Conservation (phyloP, 495 filamentous ascomycete species). For the Geoglossum glabrum region DNA sequence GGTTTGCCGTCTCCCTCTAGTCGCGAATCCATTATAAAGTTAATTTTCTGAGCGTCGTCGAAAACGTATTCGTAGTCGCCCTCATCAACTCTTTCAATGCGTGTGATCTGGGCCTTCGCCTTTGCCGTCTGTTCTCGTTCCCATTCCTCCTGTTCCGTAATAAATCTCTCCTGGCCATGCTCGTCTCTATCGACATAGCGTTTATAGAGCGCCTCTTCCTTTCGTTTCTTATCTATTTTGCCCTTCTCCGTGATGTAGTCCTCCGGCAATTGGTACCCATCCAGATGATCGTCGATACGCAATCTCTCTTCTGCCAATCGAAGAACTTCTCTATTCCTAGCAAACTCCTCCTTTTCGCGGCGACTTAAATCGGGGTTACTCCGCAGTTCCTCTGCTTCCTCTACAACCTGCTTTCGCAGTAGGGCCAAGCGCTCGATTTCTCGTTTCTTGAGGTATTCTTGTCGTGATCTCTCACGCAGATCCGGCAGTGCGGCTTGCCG, state of each 20-base stretch:
- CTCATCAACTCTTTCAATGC: slow-evolving; percentile 54
- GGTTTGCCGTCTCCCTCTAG: slow-evolving; percentile 45
- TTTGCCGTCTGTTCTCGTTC: slow-evolving; percentile 79
- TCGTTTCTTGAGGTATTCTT: slow-evolving; percentile 85
- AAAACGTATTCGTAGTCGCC: slow-evolving; percentile 90
- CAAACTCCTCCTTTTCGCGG: slow-evolving; percentile 75
- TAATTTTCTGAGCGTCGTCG: slow-evolving; percentile 73
- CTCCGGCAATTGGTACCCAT: slow-evolving; percentile 87
- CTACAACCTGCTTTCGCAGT: slow-evolving; percentile 74
- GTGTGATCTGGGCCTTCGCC: slow-evolving; percentile 69
- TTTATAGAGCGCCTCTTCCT: slow-evolving; percentile 76
- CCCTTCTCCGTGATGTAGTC: slow-evolving; percentile 88
- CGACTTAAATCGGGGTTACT: slow-evolving; percentile 56
- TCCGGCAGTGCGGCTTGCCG: slow-evolving; percentile 49
- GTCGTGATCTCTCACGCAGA: slow-evolving; percentile 60
- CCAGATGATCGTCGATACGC: slow-evolving; percentile 74
- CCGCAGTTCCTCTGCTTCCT: slow-evolving; percentile 67
- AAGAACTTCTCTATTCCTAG: slow-evolving; percentile 70
- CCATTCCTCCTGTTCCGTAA: slow-evolving; percentile 95
- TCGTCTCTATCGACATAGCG: slow-evolving; percentile 82
- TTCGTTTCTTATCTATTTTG: slow-evolving; percentile 74
- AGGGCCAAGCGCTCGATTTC: slow-evolving; percentile 70
- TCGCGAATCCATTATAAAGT: slow-evolving; percentile 59
- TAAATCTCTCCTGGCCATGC: slow-evolving; percentile 66
- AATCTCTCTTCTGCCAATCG: slow-evolving; percentile 74